phyloP scores from a whole-genome alignment of 306 rosid genomes.

The Dryas alaskensis region DNA sequence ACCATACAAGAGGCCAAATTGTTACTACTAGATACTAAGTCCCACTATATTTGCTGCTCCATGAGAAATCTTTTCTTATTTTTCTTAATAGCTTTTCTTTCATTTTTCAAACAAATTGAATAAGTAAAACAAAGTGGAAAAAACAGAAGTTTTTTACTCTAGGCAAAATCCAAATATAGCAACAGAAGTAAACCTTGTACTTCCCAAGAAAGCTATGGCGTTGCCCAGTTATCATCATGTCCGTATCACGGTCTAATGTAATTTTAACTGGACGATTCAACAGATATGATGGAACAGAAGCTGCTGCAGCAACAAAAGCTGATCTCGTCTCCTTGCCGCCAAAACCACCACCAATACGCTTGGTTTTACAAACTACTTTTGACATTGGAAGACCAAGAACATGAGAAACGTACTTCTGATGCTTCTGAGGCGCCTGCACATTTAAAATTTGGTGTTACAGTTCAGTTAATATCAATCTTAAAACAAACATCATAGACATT shows the following conservation, averaged over 20 bases:
- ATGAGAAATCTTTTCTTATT: neutral
- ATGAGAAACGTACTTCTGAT: conserved; percentile 78
- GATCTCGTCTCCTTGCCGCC: conserved; percentile 99
- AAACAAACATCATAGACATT: conserved; percentile 10
- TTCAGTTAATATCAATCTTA: neutral
- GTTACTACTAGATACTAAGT: neutral
- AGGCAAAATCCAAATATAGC: conserved; percentile 10
- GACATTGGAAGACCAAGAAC: conserved; percentile 95
- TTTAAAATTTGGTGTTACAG: conserved; percentile 22
- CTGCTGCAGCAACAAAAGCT: conserved; percentile 78
- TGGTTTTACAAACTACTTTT: conserved; percentile 92
- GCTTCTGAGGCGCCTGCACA: conserved; percentile 92
- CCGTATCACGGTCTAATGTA: conserved; percentile 80
- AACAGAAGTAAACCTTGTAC: conserved; percentile 61
- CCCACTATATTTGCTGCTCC: neutral
- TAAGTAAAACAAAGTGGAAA: neutral
- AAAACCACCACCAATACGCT: conserved; percentile 96
- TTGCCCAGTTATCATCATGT: conserved; percentile 91
- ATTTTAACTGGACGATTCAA: conserved; percentile 79
- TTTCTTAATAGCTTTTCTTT: neutral
- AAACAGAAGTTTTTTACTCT: too few species aligned
- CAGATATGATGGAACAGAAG: conserved; percentile 82
- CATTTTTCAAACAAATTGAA: neutral
- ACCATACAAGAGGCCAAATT: neutral
- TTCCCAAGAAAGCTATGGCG: conserved; percentile 96